A percentile compares a stretch with the other conserved stretches of the same genome.
phyloP scores from a whole-genome alignment of 2,329 filamentous ascomycete species.

The Phialocephala subalpina region DNA sequence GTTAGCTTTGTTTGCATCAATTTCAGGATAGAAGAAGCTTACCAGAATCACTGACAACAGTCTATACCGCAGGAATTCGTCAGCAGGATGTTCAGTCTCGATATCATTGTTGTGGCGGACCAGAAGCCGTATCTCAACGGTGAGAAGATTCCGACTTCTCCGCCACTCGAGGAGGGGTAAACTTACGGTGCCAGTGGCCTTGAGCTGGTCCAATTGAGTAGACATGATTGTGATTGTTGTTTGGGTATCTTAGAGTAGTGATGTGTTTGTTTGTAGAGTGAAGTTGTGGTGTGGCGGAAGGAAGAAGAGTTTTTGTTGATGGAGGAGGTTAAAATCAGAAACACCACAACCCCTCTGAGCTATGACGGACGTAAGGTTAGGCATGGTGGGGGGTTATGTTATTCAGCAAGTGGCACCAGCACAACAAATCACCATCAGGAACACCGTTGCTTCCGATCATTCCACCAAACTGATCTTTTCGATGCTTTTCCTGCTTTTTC shows the following conservation, averaged over 20 bases:
- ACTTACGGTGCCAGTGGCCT: slow-evolving; percentile 94
- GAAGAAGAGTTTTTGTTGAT: slow-evolving; percentile 28
- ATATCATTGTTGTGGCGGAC: neutral
- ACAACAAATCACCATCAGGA: slow-evolving; percentile 10
- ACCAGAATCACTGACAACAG: slow-evolving; percentile 97
- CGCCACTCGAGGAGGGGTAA: slow-evolving; percentile 36
- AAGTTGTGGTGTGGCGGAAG: slow-evolving; percentile 18
- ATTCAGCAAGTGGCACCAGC: slow-evolving; percentile 17
- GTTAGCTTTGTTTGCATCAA: slow-evolving; percentile 32
- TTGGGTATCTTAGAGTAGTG: slow-evolving; percentile 27
- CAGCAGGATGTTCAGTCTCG: slow-evolving; percentile 26
- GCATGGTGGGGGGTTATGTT: slow-evolving; percentile 8
- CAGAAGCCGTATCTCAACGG: slow-evolving; percentile 20
- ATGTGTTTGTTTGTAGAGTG: slow-evolving; percentile 5
- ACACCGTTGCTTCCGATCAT: slow-evolving; percentile 3
- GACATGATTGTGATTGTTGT: slow-evolving; percentile 64
- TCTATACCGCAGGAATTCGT: slow-evolving; percentile 57
- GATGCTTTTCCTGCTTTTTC: neutral
- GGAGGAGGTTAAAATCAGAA: slow-evolving; percentile 16
- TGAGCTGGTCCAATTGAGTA: slow-evolving; percentile 94
- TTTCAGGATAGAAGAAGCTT: slow-evolving; percentile 48
- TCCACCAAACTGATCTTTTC: neutral
- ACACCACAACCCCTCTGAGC: slow-evolving; percentile 10
- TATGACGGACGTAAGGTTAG: slow-evolving; percentile 20
- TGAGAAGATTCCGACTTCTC: slow-evolving; percentile 22